These are phyloP conservation scores for Pseudocercospora eumusae DNA, from an alignment of 2,329 filamentous ascomycete species.

Conservation along the genomic window DNA sequence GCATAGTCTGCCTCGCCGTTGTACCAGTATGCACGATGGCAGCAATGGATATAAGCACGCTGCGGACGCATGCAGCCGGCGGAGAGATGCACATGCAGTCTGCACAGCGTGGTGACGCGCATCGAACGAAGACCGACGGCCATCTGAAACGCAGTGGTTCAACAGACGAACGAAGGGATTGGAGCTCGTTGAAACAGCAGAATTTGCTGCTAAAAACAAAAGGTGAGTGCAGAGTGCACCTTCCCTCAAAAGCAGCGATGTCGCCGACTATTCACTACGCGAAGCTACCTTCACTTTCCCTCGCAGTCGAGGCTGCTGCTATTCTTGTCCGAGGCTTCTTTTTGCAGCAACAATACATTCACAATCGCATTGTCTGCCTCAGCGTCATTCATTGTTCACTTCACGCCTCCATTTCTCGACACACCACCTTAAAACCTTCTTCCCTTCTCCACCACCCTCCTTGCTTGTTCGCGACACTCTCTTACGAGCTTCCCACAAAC, in stretches of 20 bases:
- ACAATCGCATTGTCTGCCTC: constrained; percentile 24
- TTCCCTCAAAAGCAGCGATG: constrained; percentile 12
- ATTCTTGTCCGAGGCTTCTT: constrained; percentile 14
- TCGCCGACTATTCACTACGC: constrained; percentile 13
- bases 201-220: constrained; percentile 8
- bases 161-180: constrained; percentile 13
- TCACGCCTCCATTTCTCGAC: constrained; percentile 15
- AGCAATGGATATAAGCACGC: constrained; percentile 16
- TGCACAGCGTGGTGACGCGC: constrained; percentile 14
- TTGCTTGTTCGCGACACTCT: constrained; percentile 2
- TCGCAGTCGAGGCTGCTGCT: constrained; percentile 9
- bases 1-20: constrained; percentile 14
- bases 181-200: constrained; percentile 16
- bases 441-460: constrained; percentile 6
- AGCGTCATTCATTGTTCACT: constrained; percentile 13
- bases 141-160: constrained; percentile 20
- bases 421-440: not conserved
- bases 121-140: constrained; percentile 17
- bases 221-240: constrained; percentile 8
- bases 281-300: constrained; percentile 9
- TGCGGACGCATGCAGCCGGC: constrained; percentile 5
- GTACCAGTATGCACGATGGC: not conserved
- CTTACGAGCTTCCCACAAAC: not conserved
- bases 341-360: constrained; percentile 20
- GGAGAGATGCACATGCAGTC: not conserved